Base-by-base conservation (phyloP, 441 rosid species). In the Hypseocharis bilobata region DNA sequence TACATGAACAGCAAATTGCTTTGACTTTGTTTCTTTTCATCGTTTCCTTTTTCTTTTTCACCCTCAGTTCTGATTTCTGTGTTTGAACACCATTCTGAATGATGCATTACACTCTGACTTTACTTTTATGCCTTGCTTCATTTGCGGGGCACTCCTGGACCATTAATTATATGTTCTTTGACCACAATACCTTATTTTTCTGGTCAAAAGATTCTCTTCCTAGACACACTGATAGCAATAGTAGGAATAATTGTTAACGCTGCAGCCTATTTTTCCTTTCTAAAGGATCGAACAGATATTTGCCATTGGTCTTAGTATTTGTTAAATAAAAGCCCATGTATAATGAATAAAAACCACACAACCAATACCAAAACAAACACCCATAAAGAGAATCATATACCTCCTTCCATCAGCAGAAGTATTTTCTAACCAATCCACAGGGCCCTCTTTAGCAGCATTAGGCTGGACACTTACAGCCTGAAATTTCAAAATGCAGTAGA, bases 401-500 rank as follows among this genome's bases (percentile, higher is more conserved):
- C 82, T 87, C 75, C 83, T 82, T 75, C 97, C 96, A 80, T 81
- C 86, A 8, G 85, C 79, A 77, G 91, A 85, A 29, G 78, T 70
- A 77, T 91, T 94, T 78, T 88, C 94, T 69, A 81, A 79, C 97
- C 97, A 91, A 66, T 88, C 88, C 52, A 81, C 77, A 67, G 60
- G 62, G 62, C 70, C 70, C 73, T 67, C 81, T 69, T 73, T 80
- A 29, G 64, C 52, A 44, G 82, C 72, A 61, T 69, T 78, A 63
- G 75, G 81, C 77, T 80, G 88, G 70, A 72, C 26, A 54, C 47
- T 62, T 62, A 73, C 68, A 59, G 72, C 80, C 96, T 88, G 78
- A 72, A 79, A 77, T 74, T 76, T 67, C 32, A 55, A 69, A 71
- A 65, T 66, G 60, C 57, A 59, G 63, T 57, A 49, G 30, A 42